Conservation (phyloP, 495 filamentous ascomycete species). For the Cercophora samala region DNA sequence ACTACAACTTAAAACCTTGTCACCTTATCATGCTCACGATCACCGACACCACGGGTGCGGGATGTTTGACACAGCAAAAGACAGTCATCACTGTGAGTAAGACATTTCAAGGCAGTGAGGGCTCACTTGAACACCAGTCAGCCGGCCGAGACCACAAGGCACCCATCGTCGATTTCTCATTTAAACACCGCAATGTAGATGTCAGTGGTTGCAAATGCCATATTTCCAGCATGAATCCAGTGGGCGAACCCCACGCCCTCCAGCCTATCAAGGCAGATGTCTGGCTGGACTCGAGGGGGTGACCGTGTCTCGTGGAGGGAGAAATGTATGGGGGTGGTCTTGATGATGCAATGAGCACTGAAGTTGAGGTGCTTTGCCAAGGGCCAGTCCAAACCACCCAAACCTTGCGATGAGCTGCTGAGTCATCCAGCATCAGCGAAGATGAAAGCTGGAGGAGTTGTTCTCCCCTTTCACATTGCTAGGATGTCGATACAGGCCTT, state of each 20-base stretch:
- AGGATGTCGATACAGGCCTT: neutral
- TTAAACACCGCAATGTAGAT: neutral
- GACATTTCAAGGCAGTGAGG: neutral
- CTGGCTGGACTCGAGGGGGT: neutral
- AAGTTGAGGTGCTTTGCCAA: constrained; percentile 23
- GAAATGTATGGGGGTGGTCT: constrained; percentile 6
- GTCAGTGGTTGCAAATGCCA: neutral
- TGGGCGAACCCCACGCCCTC: neutral
- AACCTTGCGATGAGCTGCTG: constrained; percentile 14
- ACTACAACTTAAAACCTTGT: neutral
- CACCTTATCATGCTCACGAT: too few species aligned
- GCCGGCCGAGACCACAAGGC: neutral
- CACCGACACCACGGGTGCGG: too few species aligned
- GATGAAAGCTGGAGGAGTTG: neutral
- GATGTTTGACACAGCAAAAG: neutral
- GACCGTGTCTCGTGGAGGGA: constrained; percentile 6
- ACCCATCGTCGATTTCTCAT: neutral
- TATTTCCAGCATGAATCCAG: neutral
- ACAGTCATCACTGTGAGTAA: neutral
- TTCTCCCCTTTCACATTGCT: neutral
- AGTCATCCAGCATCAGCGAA: neutral
- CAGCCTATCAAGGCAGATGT: neutral
- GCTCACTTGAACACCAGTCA: neutral
- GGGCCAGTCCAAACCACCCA: constrained; percentile 13
- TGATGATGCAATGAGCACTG: constrained; percentile 25